Evolutionary conservation across 495 filamentous ascomycete species (phyloP).

Genomic region (Podospora anserina): DNA sequence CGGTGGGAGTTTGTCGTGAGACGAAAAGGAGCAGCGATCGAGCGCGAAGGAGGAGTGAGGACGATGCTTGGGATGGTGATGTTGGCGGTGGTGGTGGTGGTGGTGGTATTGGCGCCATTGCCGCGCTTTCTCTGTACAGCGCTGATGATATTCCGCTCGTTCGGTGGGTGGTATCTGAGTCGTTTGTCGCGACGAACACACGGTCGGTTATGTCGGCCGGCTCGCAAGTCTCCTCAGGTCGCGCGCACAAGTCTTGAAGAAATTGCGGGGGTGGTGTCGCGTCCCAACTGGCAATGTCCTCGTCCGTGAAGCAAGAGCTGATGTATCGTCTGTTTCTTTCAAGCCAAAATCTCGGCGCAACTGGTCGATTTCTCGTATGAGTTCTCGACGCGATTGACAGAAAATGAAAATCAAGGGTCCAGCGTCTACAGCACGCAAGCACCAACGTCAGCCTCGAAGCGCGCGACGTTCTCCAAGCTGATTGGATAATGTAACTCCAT

Average conservation of each 20-base stretch:
- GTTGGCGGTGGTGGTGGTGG: conserved; percentile 2
- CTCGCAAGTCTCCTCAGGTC: too few relatives aligned
- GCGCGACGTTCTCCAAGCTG: not conserved
- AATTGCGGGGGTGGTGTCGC: not conserved
- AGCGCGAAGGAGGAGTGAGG: not conserved
- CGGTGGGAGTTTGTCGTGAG: conserved; percentile 8
- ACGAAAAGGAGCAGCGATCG: not conserved
- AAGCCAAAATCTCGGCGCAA: not conserved
- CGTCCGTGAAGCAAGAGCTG: not conserved
- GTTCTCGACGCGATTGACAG: not conserved
- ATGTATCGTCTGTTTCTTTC: not conserved
- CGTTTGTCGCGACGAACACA: too few relatives aligned
- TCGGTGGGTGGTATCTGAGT: too few relatives aligned
- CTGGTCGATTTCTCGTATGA: not conserved
- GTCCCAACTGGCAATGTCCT: not conserved
- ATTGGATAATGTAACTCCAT: not conserved
- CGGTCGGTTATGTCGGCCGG: too few relatives aligned
- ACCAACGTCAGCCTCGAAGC: not conserved
- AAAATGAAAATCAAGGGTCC: not conserved
- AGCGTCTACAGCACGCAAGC: not conserved
- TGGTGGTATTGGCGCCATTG: conserved; percentile 8
- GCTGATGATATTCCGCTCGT: not conserved
- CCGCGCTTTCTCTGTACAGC: not conserved
- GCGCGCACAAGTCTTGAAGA: too few relatives aligned
- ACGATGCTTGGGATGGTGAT: not conserved